Base-by-base conservation (phyloP, 768 basidiomycete genomes). In the Boletus tylopilopsis region DNA sequence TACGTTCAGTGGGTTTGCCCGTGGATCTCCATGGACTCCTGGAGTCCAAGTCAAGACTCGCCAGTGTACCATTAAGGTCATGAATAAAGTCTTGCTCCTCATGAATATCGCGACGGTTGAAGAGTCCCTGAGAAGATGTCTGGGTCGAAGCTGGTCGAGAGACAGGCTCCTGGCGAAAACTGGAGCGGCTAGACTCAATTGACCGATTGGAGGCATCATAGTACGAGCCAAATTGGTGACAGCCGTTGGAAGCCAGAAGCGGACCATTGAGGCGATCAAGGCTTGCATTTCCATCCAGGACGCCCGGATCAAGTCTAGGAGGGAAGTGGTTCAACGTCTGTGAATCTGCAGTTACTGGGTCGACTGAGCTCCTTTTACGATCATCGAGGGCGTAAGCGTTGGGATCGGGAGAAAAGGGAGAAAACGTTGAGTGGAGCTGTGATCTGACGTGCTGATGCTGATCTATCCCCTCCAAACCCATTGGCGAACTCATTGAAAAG, bases 401-500 rank as follows among this genome's bases (percentile, higher is more conserved):
- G 9, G 84, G 81, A 57, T 90, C 87, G 9, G 87, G 87, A 1
- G 88, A 90, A 69, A 90, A 90, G 4, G 87, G 87, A 7, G 86
- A 85, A 64, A 90, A 90, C 50, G 66, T 58, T 8, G 57, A 58
- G 23, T 51, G 53, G 23, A 51, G 45, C 35, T 57, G 61, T 22
- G 62, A 50, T 42, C 60, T 56, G 34, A 49, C 23, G 10, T 52
- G 65, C 7, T 55, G 58, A 18, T 59, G 55, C 12, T 50, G 59
- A 38, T 59, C 59, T 15, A 23, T 33, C 12, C 47, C 45, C 27
- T 59, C 62, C 34, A 37, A 22, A 6, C 56, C 55, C 25, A 38
- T 47, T 18, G 55, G 33, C 18, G 59, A 51, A 32, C 56, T 54
- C 6, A 53, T 38, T 33, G 49, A 37, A 24, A 55, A 55, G 23